Evolutionary conservation across 1,139 yeast species (phyloP).

Genomic region (Magnusiomyces tetraspermus): DNA sequence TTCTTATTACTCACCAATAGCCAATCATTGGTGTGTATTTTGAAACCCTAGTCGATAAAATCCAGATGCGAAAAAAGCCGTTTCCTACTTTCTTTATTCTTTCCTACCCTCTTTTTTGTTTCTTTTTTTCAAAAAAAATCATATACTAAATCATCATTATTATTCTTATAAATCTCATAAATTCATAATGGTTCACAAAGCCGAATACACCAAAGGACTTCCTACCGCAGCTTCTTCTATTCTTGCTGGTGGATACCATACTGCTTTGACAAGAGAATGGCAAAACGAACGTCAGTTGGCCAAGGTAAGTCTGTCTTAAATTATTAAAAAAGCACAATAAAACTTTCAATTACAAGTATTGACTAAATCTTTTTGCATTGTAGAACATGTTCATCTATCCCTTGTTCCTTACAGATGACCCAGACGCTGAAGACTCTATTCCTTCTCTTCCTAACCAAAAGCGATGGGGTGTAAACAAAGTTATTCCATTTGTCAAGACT

Average conservation of each 20-base stretch:
- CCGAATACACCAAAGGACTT: conserved; percentile 25
- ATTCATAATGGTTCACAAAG: conserved; percentile 14
- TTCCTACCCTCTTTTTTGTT: too few relatives aligned
- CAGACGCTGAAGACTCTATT: conserved; percentile 69
- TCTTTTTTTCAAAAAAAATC: too few relatives aligned
- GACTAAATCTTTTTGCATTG: neutral
- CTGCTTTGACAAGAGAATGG: conserved; percentile 85
- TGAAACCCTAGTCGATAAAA: too few relatives aligned
- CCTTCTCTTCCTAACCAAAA: conserved; percentile 79
- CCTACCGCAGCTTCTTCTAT: conserved; percentile 65
- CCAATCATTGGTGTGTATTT: too few relatives aligned
- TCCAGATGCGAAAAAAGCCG: too few relatives aligned
- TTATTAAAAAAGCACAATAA: neutral
- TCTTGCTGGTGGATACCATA: conserved; percentile 89
- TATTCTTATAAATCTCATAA: too few relatives aligned
- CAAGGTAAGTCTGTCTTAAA: conserved; percentile 34
- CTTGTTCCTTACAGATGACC: conserved; percentile 69
- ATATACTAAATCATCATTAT: too few relatives aligned
- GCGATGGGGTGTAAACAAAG: conserved; percentile 73
- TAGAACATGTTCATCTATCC: conserved; percentile 81
- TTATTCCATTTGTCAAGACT: conserved; percentile 59
- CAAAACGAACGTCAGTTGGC: conserved; percentile 75
- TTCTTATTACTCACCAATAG: too few relatives aligned
- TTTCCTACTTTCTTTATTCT: too few relatives aligned
- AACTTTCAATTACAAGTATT: too few relatives aligned